A percentile compares a stretch with the other conserved stretches of the same genome.
These are phyloP conservation scores for Dioscorea dumetorum DNA, from an alignment of 106 monocot species.

Conservation along the genomic window DNA sequence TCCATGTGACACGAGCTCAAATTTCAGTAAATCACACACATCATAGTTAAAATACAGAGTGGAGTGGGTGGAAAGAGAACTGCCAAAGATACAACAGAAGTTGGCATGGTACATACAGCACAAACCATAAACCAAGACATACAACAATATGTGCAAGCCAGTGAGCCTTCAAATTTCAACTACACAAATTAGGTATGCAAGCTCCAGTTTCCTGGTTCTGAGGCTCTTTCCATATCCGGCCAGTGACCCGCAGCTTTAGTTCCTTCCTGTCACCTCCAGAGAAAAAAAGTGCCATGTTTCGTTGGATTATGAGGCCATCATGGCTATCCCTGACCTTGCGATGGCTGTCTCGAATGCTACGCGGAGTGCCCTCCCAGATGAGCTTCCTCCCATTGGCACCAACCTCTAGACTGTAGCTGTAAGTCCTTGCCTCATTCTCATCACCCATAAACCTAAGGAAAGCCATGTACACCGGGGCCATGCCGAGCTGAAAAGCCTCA, in stretches of 20 bases:
- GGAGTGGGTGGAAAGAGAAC: too few relatives aligned
- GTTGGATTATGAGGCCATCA: background rate
- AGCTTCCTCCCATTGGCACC: conserved; percentile 1
- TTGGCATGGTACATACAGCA: background rate
- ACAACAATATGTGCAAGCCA: background rate
- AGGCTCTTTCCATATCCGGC: background rate
- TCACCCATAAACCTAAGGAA: background rate
- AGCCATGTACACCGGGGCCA: conserved; percentile 1
- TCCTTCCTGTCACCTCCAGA: background rate
- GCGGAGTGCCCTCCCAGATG: background rate
- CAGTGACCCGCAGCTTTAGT: background rate
- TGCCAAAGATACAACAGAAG: background rate
- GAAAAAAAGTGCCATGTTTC: background rate
- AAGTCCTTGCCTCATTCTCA: conserved; percentile 1
- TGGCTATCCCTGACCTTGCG: conserved; percentile 1
- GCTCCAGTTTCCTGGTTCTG: background rate
- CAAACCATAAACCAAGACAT: background rate
- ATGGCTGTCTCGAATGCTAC: background rate
- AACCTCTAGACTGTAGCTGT: conserved; percentile 1
- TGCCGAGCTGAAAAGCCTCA: conserved; percentile 1
- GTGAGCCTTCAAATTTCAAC: background rate
- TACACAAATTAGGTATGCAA: background rate
- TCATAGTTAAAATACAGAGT: too few relatives aligned
- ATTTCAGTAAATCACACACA: too few relatives aligned
- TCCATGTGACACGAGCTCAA: too few relatives aligned